Base-by-base conservation (phyloP, 208 protist species). In the Trypanosoma brucei region DNA sequence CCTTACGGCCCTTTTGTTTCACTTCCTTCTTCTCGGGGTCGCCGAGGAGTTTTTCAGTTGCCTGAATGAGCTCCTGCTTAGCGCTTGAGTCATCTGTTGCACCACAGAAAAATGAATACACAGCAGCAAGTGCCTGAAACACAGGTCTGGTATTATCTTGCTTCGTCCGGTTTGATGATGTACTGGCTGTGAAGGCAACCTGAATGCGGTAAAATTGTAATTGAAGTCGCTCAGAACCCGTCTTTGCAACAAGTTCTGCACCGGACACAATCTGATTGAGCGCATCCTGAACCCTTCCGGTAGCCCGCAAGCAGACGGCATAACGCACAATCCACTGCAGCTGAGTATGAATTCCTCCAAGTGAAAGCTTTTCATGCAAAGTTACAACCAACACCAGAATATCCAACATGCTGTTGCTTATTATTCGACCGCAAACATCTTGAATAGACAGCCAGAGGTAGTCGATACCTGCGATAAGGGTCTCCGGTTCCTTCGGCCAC, bases 271-370 rank as follows among this genome's bases (percentile, higher is more conserved):
- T 68, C 58, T 82, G 79, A 33, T 65, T 46, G 8, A 76, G 44
- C 0, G 85, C 81, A 34, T 95, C 88, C 3, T 50, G 49, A 39
- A 61, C 50, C 1, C 81, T 75, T 3, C 86, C 83, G 30, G 78
- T 66, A 22, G 74, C 76, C 7, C 80, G 72, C 2, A 92, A 66
- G 59, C 85, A 89, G 13, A 71, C 64, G 0, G 85, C 88, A 57
- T 84, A 83, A 33, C 85, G 78, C 37, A 73, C 66, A 30, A 76
- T 61, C 88, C 88, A 95, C 73, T 92, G 83, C 3, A 92, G 53
- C 7, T 83, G 79, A 1, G 75, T 83, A 64, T 84, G 83, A 2
- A 65, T 70, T 14, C 84, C 86, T 7, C 81, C 81, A 45, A 86
- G 80, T 55, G 65, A 75, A 44, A 95, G 72, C 31, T 80, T 79